Base-by-base conservation (phyloP, 164 flowering plant genomes). In the Tetracentron sinense region DNA sequence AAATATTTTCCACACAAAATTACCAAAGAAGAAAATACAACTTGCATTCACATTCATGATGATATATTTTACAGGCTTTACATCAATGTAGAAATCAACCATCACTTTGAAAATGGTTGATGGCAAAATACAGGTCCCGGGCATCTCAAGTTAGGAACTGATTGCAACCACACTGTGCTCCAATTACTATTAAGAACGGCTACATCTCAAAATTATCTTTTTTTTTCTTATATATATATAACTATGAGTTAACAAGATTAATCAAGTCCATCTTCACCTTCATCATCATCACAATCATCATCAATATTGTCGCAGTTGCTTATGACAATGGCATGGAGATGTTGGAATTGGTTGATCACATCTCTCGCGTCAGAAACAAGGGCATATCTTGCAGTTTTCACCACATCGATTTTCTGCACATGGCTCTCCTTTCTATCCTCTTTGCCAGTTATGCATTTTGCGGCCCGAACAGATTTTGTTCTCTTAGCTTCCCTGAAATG, bases 401-500 rank as follows among this genome's bases (percentile, higher is more conserved):
- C 58, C 3, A 55, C 65, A 57, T 83, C 72, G 1, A 21, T 35
- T 11, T 78, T 73, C 54, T 50, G 69, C 12, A 48, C 29, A 59
- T 44, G 29, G 44, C 20, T n/a, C n/a, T n/a, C n/a, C n/a, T n/a
- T n/a, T n/a, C n/a, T 46, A 38, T 66, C 69, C 57, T 60, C 72
- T 61, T 74, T 63, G 11, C 63, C 58, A 25, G 44, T 14, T 19
- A 19, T 38, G 22, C 51, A 22, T 51, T 71, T 78, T 67, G 58
- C 66, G 1, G 47, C 58, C 54, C 67, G 59, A 53, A 72, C 82
- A 38, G 80, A 78, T 60, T 60, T 78, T 73, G 2, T 4, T 8
- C 95, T 82, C 72, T 72, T 84, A 33, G 86, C 87, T 54, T 87
- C 96, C 74, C 98, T 84, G 35, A 52, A 6, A 60, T 86, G 96